Base-by-base conservation (phyloP, 2,329 filamentous ascomycete species). In the Neoarthrinium moseri region DNA sequence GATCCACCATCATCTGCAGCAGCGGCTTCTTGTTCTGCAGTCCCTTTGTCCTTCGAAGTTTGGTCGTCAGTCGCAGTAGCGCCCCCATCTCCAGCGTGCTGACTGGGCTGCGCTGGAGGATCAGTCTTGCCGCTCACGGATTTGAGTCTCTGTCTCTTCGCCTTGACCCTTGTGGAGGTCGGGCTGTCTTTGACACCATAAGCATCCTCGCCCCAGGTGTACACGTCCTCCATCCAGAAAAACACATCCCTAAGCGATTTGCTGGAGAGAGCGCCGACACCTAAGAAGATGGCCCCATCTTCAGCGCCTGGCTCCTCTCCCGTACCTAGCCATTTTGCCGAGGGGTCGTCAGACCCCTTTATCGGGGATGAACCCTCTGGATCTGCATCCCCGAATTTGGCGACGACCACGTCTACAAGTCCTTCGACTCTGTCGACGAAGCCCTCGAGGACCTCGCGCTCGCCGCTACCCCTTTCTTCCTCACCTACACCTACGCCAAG, bases 401-500 rank as follows among this genome's bases (percentile, higher is more conserved):
- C 91, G 3, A 96, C 91, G 33, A 96, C 74, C 39, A 97, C 66
- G 66, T 99, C 94, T 5, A 95, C 80, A 30, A 99, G 74, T 1
- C 94, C 94, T 42, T 94, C 86, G 20, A 89, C 88, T 45, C 88
- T 77, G 8, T 77, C 78, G 2, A 90, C 83, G 51, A 96, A 82
- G n/a, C 90, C 90, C 65, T 97, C 92, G 2, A 99, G 73, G 0
- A 97, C 92, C 57, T 95, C 92, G 57, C 92, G 78, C 70, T 97
- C 92, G 24, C 91, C 91, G 62, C 92, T 96, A 4, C 92, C 92
- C 64, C 91, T 86, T 45, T 96, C 89, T 69, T 97, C 94, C 64
- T 97, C 94, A 15, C 94, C 94, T 1, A 97, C 94, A 0, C 94
- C 94, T 36, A 96, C 81, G 13, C 94, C 94, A 21, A 97, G 79